phyloP scores from a whole-genome alignment of 1,139 yeast species.

The Yamadazyma jaroonii region DNA sequence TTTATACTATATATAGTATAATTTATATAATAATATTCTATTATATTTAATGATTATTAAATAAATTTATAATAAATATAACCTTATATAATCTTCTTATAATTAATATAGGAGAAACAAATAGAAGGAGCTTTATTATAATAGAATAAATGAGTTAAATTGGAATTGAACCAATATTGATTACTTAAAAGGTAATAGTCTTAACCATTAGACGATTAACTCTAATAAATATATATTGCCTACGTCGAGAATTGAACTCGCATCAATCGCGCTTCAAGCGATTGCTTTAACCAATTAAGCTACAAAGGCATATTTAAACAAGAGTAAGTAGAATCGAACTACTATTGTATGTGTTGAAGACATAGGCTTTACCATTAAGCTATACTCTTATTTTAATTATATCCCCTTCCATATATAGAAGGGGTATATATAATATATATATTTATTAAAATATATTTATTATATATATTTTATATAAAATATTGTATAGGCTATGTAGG shows the following conservation, averaged over 20 bases:
- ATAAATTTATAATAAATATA: too few relatives aligned
- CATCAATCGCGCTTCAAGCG: background rate
- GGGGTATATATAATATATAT: too few relatives aligned
- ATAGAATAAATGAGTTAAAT: background rate
- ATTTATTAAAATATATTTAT: too few relatives aligned
- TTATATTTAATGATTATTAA: background rate
- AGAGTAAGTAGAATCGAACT: background rate
- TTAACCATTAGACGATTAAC: background rate
- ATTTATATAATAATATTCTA: background rate
- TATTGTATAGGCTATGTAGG: background rate
- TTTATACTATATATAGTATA: too few relatives aligned
- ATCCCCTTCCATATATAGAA: too few relatives aligned
- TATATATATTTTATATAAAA: too few relatives aligned
- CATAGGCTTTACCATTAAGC: background rate
- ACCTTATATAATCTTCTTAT: too few relatives aligned
- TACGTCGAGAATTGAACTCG: background rate
- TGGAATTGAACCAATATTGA: constrained; percentile 1
- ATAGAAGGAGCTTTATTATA: too few relatives aligned
- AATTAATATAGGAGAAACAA: too few relatives aligned
- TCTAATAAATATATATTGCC: background rate
- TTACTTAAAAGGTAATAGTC: background rate
- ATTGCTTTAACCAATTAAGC: background rate
- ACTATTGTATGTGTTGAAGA: background rate
- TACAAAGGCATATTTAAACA: background rate
- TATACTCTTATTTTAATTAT: background rate